These are phyloP conservation scores for Fraxinus americana DNA, from an alignment of 257 asterid species.

Conservation along the genomic window DNA sequence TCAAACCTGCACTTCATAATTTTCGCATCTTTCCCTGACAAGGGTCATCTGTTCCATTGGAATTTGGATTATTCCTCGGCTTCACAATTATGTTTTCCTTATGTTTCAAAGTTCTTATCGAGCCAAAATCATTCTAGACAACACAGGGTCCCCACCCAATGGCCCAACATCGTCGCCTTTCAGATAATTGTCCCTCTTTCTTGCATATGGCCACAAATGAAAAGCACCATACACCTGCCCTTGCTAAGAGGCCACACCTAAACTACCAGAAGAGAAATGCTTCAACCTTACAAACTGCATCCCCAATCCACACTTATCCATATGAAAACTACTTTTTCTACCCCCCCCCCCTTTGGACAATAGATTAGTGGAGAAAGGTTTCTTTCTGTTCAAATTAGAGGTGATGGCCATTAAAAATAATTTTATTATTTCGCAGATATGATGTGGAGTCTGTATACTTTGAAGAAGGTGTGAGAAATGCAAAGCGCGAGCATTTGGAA, in stretches of 20 bases:
- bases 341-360: not conserved
- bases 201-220: not conserved
- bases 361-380: not conserved
- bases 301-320: not conserved
- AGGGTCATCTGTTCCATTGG: not conserved
- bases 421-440: conserved; percentile 42
- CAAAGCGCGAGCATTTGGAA: conserved; percentile 46
- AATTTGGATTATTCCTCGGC: not conserved
- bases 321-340: not conserved
- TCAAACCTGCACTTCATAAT: not conserved
- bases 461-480: conserved; percentile 56
- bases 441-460: conserved; percentile 48
- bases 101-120: not conserved
- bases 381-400: not conserved
- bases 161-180: not conserved
- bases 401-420: not conserved
- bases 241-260: not conserved
- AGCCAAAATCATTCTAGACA: not conserved
- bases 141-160: not conserved
- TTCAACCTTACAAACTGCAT: not conserved
- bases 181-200: not conserved
- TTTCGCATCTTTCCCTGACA: not conserved
- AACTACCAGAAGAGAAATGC: not conserved
- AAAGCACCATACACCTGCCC: not conserved
- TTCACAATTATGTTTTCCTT: not conserved